Evolutionary conservation across 495 filamentous ascomycete genomes (phyloP).

Genomic region (Talaromyces thailandensis): DNA sequence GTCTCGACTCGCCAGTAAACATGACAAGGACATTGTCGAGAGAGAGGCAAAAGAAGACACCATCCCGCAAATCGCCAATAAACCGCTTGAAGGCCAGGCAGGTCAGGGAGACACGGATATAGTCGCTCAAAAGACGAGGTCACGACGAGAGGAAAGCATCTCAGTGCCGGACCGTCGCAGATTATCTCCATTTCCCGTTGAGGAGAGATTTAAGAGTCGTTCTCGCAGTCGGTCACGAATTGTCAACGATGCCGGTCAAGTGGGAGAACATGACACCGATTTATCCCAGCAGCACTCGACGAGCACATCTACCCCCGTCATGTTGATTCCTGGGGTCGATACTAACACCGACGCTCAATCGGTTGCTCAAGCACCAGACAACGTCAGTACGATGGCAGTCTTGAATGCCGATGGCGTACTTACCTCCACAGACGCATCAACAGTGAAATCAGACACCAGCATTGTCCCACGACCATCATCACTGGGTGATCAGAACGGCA

Average conservation of each 20-base stretch:
- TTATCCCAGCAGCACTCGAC: not conserved
- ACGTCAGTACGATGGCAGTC: conserved; percentile 30
- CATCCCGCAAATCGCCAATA: not conserved
- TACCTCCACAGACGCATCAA: conserved; percentile 1
- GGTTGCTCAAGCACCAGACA: not conserved
- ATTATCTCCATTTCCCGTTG: not conserved
- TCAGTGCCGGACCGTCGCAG: not conserved
- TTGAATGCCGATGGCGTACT: conserved; percentile 23
- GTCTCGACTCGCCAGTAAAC: conserved; percentile 78
- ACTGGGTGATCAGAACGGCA: not conserved
- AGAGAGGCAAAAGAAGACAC: conserved; percentile 30
- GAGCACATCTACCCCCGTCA: not conserved
- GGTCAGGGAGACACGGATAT: not conserved
- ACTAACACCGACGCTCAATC: conserved; percentile 17
- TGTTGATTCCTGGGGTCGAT: conserved; percentile 11
- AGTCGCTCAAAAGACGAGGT: not conserved
- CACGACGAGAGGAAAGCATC: not conserved
- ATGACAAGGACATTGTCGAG: conserved; percentile 65
- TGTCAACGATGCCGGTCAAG: conserved; percentile 9
- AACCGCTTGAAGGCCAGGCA: not conserved
- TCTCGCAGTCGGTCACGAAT: not conserved
- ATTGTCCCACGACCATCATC: not conserved
- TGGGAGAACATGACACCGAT: not conserved
- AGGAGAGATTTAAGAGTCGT: not conserved
- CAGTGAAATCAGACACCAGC: not conserved